Conservation (phyloP, 1,139 yeast genomes). For the Sugiyamaella japonica region DNA sequence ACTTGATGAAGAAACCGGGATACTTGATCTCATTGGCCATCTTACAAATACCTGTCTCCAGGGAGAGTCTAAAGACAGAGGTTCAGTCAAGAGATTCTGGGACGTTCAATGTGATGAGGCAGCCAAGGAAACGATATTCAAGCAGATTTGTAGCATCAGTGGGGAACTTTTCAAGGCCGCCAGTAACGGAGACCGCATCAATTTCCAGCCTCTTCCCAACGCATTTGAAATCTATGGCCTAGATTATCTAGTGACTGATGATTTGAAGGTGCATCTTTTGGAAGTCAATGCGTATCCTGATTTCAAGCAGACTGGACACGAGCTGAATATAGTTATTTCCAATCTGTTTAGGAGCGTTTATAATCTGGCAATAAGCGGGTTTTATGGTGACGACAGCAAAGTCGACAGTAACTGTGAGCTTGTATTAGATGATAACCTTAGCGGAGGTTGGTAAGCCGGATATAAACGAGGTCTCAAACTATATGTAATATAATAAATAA, state of each 20-base stretch:
- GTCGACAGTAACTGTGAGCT: slow-evolving; percentile 3
- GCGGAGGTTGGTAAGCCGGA: slow-evolving; percentile 12
- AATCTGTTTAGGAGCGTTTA: slow-evolving; percentile 37
- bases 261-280: slow-evolving; percentile 54
- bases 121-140: slow-evolving; percentile 46
- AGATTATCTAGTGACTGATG: slow-evolving; percentile 73
- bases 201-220: slow-evolving; percentile 82
- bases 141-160: slow-evolving; percentile 60
- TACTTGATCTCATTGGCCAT: slow-evolving; percentile 60
- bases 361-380: slow-evolving; percentile 33
- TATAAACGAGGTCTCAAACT: background rate
- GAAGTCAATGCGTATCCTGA: slow-evolving; percentile 96
- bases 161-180: slow-evolving; percentile 85
- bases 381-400: slow-evolving; percentile 21
- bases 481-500: slow-evolving; percentile 7
- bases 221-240: slow-evolving; percentile 88
- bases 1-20: slow-evolving; percentile 33
- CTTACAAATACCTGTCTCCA: slow-evolving; percentile 93
- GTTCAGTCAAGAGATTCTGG: slow-evolving; percentile 69
- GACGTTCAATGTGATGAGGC: slow-evolving; percentile 45
- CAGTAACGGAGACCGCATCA: slow-evolving; percentile 70
- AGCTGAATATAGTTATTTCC: slow-evolving; percentile 60
- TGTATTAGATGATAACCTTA: slow-evolving; percentile 10
- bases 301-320: slow-evolving; percentile 89
- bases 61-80: slow-evolving; percentile 47